Evolutionary conservation across 2,329 filamentous ascomycete genomes (phyloP).

Genomic region (Stemphylium lycopersici): DNA sequence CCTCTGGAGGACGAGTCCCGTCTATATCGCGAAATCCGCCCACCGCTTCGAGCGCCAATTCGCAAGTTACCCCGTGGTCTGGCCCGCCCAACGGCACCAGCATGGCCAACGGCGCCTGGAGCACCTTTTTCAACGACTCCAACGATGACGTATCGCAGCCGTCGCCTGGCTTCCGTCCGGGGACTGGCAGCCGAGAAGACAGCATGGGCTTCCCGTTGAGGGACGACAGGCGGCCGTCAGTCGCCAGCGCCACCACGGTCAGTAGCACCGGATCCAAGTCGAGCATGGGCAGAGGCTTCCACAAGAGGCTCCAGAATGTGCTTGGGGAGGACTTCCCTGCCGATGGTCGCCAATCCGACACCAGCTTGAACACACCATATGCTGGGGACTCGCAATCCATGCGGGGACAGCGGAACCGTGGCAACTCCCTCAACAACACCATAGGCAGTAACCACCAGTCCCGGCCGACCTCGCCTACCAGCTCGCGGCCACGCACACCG

Average conservation of each 20-base stretch:
- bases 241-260: conserved; percentile 83
- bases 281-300: conserved; percentile 68
- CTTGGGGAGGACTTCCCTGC: conserved; percentile 88
- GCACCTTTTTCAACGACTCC: conserved; percentile 76
- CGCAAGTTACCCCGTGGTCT: conserved; percentile 61
- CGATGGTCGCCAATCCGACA: conserved; percentile 70
- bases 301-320: conserved; percentile 86
- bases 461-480: conserved; percentile 71
- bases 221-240: conserved; percentile 82
- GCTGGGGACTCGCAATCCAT: conserved; percentile 63
- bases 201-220: conserved; percentile 52
- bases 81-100: conserved; percentile 43
- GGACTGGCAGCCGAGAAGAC: conserved; percentile 58
- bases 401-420: conserved; percentile 73
- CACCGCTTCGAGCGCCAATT: conserved; percentile 59
- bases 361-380: conserved; percentile 62
- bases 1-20: conserved; percentile 62
- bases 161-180: conserved; percentile 71
- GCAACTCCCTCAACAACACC: conserved; percentile 79
- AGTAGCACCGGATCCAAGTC: conserved; percentile 85
- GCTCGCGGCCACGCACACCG: conserved; percentile 81
- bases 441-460: conserved; percentile 55
- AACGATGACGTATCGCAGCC: conserved; percentile 73
- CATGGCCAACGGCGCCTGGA: conserved; percentile 54
- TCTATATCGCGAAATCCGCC: conserved; percentile 64